Evolutionary conservation across 169 alveolate genomes (phyloP), one percentile per base, ranked within the genome.

Genomic region (Perkinsus chesapeaki): DNA sequence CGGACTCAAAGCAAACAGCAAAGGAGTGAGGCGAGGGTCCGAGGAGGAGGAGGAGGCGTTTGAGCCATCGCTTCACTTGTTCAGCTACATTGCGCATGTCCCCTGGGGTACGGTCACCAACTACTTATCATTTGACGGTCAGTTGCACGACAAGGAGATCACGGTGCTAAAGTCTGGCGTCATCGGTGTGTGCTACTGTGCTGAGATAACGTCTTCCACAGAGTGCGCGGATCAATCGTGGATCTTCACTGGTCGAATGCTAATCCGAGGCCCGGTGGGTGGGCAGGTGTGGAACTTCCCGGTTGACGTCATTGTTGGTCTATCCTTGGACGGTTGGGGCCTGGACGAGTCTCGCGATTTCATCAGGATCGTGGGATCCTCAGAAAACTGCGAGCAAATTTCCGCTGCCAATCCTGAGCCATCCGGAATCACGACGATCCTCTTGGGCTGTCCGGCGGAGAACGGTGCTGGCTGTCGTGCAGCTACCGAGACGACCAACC

Each of bases 161-260:
- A 90, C 92, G 36, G 92, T 90, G 1, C n/a, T 34, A n/a, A 90
- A 90, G 92, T 39, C 92, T 0, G 92, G 92, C 0, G 39, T 31
- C 92, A 90, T 90, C 39, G 92, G 47, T 12, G 39, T 90, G 23
- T 90, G 92, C 92, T 90, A 34, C 19, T 90, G 92, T 39, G 92
- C 47, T 39, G 92, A 90, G 92, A 43, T 31, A 10, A 39, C 39
- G 48, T 0, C 0, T 12, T 39, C 92, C 5, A 34, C 31, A 10
- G 39, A 31, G 39, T 90, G 92, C 43, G 39, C 34, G 31, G 60
- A 43, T 16, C 36, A 90, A 31, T 10, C 36, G n/a, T 90, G 92
- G 92, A 36, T 36, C 0, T 90, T 90, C 39, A 39, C 92, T 27
- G 92, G 92, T 31, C 1, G 12, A 43, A 36, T 90, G 31, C 36